Conservation (phyloP, 306 rosid genomes). For the Vigna unguiculata region DNA sequence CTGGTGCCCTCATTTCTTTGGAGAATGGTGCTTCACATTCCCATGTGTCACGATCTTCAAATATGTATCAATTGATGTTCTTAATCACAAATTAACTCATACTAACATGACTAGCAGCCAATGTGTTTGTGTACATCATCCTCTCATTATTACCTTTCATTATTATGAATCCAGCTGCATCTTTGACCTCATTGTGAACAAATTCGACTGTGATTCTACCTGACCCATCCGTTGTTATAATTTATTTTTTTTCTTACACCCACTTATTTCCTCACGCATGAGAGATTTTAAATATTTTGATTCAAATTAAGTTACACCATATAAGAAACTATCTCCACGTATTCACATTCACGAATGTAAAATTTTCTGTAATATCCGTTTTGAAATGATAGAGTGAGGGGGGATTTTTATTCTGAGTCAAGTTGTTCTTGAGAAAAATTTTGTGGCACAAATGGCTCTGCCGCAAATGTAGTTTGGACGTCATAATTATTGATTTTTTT, state of each 20-base stretch:
- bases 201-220: constrained; percentile 6
- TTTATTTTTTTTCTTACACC: too few relatives aligned
- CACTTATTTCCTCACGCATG: too few relatives aligned
- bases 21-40: constrained; percentile 47
- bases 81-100: constrained; percentile 29
- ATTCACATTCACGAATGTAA: too few relatives aligned
- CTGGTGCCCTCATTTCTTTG: constrained; percentile 40
- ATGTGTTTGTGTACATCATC: not conserved
- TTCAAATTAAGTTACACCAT: not conserved
- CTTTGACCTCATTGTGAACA: constrained; percentile 24
- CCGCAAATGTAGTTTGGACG: not conserved
- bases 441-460: not conserved
- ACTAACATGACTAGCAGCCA: constrained; percentile 36
- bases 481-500: not conserved
- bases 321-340: too few relatives aligned
- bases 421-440: too few relatives aligned
- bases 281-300: not conserved
- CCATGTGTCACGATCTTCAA: constrained; percentile 41
- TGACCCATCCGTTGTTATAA: too few relatives aligned
- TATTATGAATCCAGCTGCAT: constrained; percentile 32
- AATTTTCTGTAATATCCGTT: too few relatives aligned
- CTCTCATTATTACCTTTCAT: too few relatives aligned
- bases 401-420: too few relatives aligned
- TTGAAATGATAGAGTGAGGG: too few relatives aligned
- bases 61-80: constrained; percentile 17